These are phyloP conservation scores for Mycena belliarum DNA, from an alignment of 768 basidiomycete genomes.

Conservation along the genomic window DNA sequence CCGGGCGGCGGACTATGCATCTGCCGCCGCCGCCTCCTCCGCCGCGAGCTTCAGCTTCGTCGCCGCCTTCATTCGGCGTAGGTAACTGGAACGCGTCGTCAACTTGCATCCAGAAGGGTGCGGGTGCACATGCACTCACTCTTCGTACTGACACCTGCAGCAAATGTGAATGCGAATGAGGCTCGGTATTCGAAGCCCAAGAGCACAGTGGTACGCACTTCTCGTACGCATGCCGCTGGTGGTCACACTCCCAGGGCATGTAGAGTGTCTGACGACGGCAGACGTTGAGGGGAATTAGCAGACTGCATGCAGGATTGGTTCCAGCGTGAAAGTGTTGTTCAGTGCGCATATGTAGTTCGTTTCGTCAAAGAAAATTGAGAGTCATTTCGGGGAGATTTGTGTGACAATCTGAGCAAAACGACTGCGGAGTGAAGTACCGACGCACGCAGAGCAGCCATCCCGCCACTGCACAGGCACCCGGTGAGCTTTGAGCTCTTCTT, in stretches of 20 bases:
- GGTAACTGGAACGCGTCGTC: constrained; percentile 52
- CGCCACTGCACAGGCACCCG: constrained; percentile 81
- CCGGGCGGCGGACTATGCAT: constrained; percentile 5
- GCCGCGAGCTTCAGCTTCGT: constrained; percentile 63
- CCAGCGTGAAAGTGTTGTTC: too few relatives aligned
- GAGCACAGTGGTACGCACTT: constrained; percentile 52
- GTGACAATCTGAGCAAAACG: background rate
- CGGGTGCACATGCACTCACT: constrained; percentile 53
- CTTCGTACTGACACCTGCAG: constrained; percentile 88
- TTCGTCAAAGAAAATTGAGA: too few relatives aligned
- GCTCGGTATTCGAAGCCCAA: background rate
- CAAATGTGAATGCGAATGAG: background rate
- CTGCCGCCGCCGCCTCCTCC: constrained; percentile 32
- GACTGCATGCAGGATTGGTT: constrained; percentile 41
- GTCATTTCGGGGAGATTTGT: background rate
- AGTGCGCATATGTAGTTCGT: background rate
- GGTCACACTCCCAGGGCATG: constrained; percentile 92
- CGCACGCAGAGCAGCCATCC: constrained; percentile 90
- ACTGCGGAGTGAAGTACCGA: constrained; percentile 22
- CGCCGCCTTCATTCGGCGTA: constrained; percentile 86
- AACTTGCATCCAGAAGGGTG: too few relatives aligned
- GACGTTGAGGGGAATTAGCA: constrained; percentile 84
- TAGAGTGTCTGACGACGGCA: constrained; percentile 80
- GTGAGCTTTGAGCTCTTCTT: constrained; percentile 75
- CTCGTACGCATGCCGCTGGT: constrained; percentile 85